These are phyloP conservation scores for Pichia californica DNA, from an alignment of 805 yeast species.

Conservation along the genomic window DNA sequence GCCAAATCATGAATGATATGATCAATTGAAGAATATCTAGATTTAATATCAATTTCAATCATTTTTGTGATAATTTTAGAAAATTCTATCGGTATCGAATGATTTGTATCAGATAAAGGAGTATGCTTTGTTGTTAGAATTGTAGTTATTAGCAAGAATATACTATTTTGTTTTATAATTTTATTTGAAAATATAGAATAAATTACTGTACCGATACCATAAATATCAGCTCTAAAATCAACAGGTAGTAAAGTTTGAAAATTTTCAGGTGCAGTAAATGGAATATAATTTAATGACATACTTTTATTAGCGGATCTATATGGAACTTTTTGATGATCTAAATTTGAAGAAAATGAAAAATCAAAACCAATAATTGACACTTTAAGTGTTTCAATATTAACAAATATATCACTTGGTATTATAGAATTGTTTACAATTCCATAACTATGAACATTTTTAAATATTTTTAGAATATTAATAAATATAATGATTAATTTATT, in stretches of 20 bases:
- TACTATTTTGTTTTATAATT: conserved; percentile 36
- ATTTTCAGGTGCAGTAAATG: conserved; percentile 46
- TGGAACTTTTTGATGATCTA: conserved; percentile 37
- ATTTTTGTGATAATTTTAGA: conserved; percentile 37
- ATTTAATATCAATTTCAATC: conserved; percentile 34
- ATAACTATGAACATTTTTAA: conserved; percentile 31
- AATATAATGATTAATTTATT: conserved; percentile 19
- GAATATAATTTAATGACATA: conserved; percentile 34
- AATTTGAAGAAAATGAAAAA: conserved; percentile 35
- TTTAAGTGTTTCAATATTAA: conserved; percentile 28
- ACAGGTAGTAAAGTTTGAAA: conserved; percentile 35
- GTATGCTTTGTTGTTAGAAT: conserved; percentile 36
- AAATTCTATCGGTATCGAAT: conserved; percentile 28
- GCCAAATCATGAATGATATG: conserved; percentile 33
- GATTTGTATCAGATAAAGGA: conserved; percentile 31
- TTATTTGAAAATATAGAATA: conserved; percentile 42
- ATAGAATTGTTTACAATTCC: conserved; percentile 45
- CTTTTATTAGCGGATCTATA: conserved; percentile 36
- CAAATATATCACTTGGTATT: conserved; percentile 33
- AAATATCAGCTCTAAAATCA: conserved; percentile 43
- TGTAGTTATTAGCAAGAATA: conserved; percentile 33
- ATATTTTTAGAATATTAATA: conserved; percentile 20
- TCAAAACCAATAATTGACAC: conserved; percentile 43
- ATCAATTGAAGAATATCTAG: conserved; percentile 33
- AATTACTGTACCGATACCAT: conserved; percentile 43